Conservation (phyloP, 495 filamentous ascomycete genomes). For the Xylaria nigripes region DNA sequence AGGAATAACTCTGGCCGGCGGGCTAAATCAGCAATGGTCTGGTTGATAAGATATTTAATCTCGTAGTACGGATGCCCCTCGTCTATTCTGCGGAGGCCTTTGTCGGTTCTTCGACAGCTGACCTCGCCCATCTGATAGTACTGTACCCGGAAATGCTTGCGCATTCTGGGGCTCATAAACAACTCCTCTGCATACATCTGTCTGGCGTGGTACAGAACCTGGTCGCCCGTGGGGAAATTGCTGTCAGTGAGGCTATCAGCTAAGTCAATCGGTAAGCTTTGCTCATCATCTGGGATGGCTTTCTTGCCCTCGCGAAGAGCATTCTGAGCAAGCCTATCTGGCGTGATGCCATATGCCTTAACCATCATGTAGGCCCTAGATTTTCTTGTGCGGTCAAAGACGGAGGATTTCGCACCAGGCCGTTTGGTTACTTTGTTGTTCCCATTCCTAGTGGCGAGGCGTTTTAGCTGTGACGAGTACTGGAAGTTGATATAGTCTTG, state of each 20-base stretch:
- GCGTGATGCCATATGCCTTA: constrained; percentile 79
- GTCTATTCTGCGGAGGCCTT: constrained; percentile 88
- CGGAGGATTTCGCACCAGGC: constrained; percentile 62
- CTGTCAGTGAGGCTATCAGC: constrained; percentile 64
- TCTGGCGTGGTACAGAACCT: constrained; percentile 69
- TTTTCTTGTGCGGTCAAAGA: constrained; percentile 77
- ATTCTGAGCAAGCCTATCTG: constrained; percentile 80
- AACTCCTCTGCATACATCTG: constrained; percentile 89
- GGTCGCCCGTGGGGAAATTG: constrained; percentile 68
- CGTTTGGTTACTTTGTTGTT: constrained; percentile 51
- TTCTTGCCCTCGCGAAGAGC: constrained; percentile 67
- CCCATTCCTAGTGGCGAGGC: constrained; percentile 56
- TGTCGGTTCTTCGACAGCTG: constrained; percentile 84
- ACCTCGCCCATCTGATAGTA: constrained; percentile 77
- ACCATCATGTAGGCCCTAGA: constrained; percentile 75
- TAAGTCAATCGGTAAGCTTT: constrained; percentile 67
- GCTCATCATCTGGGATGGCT: constrained; percentile 75
- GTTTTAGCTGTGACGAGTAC: constrained; percentile 74
- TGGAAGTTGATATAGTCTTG: constrained; percentile 97
- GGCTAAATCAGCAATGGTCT: constrained; percentile 71
- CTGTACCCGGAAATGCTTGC: constrained; percentile 70
- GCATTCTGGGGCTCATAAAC: constrained; percentile 77
- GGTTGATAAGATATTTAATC: constrained; percentile 91
- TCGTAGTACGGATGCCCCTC: constrained; percentile 95
- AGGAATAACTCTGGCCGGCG: constrained; percentile 79